Conservation (phyloP, 805 yeast species). For the Barnettozyma sucrosica region DNA sequence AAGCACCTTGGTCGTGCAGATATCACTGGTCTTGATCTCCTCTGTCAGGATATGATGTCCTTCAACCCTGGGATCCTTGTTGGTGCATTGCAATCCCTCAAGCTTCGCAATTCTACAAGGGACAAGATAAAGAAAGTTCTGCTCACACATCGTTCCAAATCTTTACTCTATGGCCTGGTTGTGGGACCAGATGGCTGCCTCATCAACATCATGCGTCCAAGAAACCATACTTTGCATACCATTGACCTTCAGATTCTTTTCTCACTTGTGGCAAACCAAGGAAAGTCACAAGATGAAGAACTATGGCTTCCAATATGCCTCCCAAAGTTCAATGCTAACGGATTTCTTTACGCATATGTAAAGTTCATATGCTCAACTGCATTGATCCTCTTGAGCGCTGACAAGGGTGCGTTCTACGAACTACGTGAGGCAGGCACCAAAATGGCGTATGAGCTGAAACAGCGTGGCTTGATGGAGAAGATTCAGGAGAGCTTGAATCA, state of each 20-base stretch:
- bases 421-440: slow-evolving; percentile 56
- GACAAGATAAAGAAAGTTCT: slow-evolving; percentile 51
- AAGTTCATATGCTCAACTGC: slow-evolving; percentile 46
- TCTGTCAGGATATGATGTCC: slow-evolving; percentile 47
- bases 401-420: slow-evolving; percentile 72
- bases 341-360: slow-evolving; percentile 80
- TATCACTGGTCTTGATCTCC: slow-evolving; percentile 58
- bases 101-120: slow-evolving; percentile 53
- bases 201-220: slow-evolving; percentile 69
- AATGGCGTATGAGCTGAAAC: slow-evolving; percentile 39
- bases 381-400: slow-evolving; percentile 43
- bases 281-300: slow-evolving; percentile 47
- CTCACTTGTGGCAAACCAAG: slow-evolving; percentile 54
- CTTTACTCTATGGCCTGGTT: slow-evolving; percentile 70
- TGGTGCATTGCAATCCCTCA: slow-evolving; percentile 61
- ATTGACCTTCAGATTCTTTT: slow-evolving; percentile 74
- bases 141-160: slow-evolving; percentile 41
- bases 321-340: slow-evolving; percentile 83
- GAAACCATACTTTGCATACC: slow-evolving; percentile 70
- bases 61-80: slow-evolving; percentile 55
- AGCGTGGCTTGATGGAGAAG: slow-evolving; percentile 32
- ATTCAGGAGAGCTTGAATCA: slow-evolving; percentile 32
- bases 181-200: slow-evolving; percentile 60
- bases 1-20: slow-evolving; percentile 73
- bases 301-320: slow-evolving; percentile 92